Evolutionary conservation across 306 rosid species (phyloP).

Genomic region (Pyrus communis): DNA sequence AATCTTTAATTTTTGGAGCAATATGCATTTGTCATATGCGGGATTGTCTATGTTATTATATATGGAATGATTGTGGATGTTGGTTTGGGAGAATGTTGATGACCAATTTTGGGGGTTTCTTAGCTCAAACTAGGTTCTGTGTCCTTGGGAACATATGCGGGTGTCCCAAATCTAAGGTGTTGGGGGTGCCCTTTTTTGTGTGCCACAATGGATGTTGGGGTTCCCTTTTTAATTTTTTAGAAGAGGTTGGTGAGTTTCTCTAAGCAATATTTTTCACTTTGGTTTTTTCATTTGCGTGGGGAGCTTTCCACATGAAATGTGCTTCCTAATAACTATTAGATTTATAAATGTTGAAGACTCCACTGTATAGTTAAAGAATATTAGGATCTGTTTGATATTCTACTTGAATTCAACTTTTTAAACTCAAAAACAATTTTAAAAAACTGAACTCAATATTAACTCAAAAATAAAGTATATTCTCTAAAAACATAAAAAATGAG

Average conservation of each 20-base stretch:
- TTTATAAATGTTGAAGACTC: too few species aligned
- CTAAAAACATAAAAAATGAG: too few species aligned
- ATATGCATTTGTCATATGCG: slow-evolving; percentile 15
- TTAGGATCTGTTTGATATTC: too few species aligned
- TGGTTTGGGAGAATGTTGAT: slow-evolving; percentile 5
- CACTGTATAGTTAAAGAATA: too few species aligned
- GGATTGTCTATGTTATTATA: slow-evolving; percentile 1
- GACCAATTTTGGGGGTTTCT: slow-evolving; percentile 19
- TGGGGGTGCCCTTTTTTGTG: slow-evolving; percentile 4
- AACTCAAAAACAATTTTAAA: too few species aligned
- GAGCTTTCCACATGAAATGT: not conserved
- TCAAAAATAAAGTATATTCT: too few species aligned
- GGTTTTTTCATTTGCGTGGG: not conserved
- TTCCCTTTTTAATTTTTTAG: slow-evolving; percentile 7
- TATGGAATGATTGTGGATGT: slow-evolving; percentile 17
- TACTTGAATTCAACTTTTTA: too few species aligned
- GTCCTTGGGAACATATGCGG: slow-evolving; percentile 43
- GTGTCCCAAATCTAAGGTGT: slow-evolving; percentile 34
- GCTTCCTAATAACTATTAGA: too few species aligned
- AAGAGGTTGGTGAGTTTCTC: slow-evolving; percentile 9
- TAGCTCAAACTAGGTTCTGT: slow-evolving; percentile 26
- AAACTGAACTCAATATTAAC: too few species aligned
- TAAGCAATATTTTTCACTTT: not conserved
- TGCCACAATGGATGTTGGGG: too few species aligned
- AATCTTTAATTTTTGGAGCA: not conserved